Percentiles rank a stretch among this genome's conserved stretches.
phyloP scores from a whole-genome alignment of 441 rosid species.

The Raphanus hybrid region DNA sequence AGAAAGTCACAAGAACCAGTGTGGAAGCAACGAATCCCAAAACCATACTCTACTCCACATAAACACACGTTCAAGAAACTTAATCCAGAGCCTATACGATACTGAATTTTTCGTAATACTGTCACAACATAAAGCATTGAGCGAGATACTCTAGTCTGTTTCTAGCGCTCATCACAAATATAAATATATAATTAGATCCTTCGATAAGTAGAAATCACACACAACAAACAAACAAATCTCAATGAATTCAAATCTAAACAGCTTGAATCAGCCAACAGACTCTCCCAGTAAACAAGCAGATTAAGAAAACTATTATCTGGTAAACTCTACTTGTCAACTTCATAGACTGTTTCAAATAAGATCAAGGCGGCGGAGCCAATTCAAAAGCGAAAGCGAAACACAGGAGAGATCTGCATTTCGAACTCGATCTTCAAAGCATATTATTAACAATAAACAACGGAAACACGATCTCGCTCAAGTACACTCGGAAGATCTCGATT shows the following conservation, averaged over 20 bases:
- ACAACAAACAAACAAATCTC: conserved; percentile 6
- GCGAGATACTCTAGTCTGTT: too few relatives aligned
- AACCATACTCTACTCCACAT: too few relatives aligned
- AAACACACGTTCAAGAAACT: too few relatives aligned
- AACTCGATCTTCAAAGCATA: conserved; percentile 8
- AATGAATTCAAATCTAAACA: not conserved
- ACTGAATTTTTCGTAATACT: too few relatives aligned
- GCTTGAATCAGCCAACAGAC: not conserved
- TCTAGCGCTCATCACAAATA: too few relatives aligned
- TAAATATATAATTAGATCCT: too few relatives aligned
- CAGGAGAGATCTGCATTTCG: conserved; percentile 32
- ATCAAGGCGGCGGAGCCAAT: conserved; percentile 9
- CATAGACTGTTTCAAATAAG: conserved; percentile 6
- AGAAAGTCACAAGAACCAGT: too few relatives aligned
- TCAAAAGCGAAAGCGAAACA: conserved; percentile 2
- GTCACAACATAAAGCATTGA: too few relatives aligned
- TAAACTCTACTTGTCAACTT: conserved; percentile 25
- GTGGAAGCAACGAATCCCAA: not conserved
- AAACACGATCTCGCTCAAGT: conserved; percentile 35
- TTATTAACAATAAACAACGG: not conserved
- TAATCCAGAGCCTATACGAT: too few relatives aligned
- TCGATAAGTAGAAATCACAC: too few relatives aligned
- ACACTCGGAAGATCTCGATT: conserved; percentile 31
- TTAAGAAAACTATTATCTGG: too few relatives aligned
- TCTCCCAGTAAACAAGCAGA: too few relatives aligned